Percentiles rank a stretch among this genome's conserved stretches.
Conservation (phyloP, 1,284 basidiomycete genomes). For the Pseudozyma pruni region DNA sequence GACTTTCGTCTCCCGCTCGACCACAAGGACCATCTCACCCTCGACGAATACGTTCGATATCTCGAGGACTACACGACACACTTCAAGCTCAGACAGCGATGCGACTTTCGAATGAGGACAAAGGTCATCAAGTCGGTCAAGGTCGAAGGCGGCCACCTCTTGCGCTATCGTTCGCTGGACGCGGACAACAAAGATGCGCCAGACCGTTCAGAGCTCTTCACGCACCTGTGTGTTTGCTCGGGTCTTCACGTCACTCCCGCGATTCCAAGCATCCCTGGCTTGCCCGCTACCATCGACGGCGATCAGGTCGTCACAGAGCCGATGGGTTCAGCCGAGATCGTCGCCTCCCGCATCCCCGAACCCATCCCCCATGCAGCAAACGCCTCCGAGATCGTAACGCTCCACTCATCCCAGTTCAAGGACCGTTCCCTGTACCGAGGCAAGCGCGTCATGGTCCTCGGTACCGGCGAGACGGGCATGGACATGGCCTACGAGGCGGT, state of each 20-base stretch:
- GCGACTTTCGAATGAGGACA: slow-evolving; percentile 42
- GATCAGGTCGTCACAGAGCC: slow-evolving; percentile 33
- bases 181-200: neutral
- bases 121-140: slow-evolving; percentile 41
- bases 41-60: slow-evolving; percentile 75
- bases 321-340: slow-evolving; percentile 24
- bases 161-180: slow-evolving; percentile 19
- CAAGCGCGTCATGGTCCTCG: slow-evolving; percentile 54
- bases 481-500: slow-evolving; percentile 73
- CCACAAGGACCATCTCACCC: slow-evolving; percentile 74
- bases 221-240: slow-evolving; percentile 54
- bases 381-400: slow-evolving; percentile 47
- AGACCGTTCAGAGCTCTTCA: slow-evolving; percentile 37
- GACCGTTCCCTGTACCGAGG: slow-evolving; percentile 52
- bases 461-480: slow-evolving; percentile 76
- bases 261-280: slow-evolving; percentile 47
- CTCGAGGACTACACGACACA: slow-evolving; percentile 72
- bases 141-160: slow-evolving; percentile 35
- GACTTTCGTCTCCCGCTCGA: slow-evolving; percentile 74
- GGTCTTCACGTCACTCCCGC: slow-evolving; percentile 55
- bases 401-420: slow-evolving; percentile 58
- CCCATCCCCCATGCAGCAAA: slow-evolving; percentile 25
- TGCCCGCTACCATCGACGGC: slow-evolving; percentile 37
- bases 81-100: slow-evolving; percentile 69
- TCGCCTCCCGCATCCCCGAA: slow-evolving; percentile 28